Evolutionary conservation across 257 asterid genomes (phyloP).

Genomic region (Primulina huaijiensis): DNA sequence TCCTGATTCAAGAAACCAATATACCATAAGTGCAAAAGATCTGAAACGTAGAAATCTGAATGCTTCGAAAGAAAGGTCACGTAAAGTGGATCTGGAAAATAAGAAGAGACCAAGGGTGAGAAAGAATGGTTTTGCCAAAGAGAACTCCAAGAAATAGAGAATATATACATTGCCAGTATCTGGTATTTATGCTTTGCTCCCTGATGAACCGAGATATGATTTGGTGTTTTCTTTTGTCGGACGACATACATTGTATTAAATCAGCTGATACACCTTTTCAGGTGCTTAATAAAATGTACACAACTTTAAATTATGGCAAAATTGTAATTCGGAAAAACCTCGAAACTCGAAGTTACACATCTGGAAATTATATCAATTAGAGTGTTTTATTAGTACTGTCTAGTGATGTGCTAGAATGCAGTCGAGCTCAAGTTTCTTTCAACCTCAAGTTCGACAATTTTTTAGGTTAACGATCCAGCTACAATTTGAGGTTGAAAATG

Average conservation of each 20-base stretch:
- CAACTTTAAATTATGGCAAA: neutral
- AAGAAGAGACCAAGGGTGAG: conserved; percentile 33
- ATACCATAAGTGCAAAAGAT: conserved; percentile 43
- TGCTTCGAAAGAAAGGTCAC: conserved; percentile 11
- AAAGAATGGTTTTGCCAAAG: conserved; percentile 29
- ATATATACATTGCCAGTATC: neutral
- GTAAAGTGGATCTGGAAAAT: conserved; percentile 26
- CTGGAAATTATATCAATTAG: neutral
- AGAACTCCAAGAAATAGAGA: conserved; percentile 24
- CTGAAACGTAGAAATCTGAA: conserved; percentile 32
- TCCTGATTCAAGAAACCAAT: conserved; percentile 48
- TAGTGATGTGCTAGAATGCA: neutral
- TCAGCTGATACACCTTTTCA: neutral
- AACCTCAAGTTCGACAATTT: too few species aligned
- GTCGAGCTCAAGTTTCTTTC: neutral
- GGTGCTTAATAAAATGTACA: neutral
- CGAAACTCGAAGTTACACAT: neutral
- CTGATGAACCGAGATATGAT: neutral
- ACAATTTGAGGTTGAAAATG: too few species aligned
- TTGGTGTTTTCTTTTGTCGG: neutral
- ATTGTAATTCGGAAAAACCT: neutral
- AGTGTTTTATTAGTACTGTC: neutral
- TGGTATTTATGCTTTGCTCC: neutral
- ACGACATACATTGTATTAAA: neutral
- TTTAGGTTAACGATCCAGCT: too few species aligned